Conservation (phyloP, 768 basidiomycete genomes). For the Naganishia onofrii region DNA sequence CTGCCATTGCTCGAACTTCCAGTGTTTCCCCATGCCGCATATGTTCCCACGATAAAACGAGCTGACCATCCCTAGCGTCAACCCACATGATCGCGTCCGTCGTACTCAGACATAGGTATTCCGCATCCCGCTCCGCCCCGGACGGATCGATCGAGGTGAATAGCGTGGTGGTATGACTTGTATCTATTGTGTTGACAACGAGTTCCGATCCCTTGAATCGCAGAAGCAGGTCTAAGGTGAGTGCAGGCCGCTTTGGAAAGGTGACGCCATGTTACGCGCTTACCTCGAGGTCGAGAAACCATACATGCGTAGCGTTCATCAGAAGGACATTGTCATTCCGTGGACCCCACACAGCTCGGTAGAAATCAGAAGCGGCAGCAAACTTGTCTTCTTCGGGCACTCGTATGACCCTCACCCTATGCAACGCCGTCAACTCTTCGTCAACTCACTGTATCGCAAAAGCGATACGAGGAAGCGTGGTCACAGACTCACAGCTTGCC, state of each 20-base stretch:
- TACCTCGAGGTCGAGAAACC: slow-evolving; percentile 12
- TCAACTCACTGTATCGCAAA: too few species aligned
- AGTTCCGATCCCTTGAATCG: background rate
- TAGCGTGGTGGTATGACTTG: background rate
- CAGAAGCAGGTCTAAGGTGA: background rate
- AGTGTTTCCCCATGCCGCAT: slow-evolving; percentile 5
- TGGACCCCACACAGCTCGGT: slow-evolving; percentile 16
- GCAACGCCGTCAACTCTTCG: too few species aligned
- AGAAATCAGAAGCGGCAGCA: background rate
- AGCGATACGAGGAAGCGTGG: too few species aligned
- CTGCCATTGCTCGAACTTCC: background rate
- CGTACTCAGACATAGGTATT: slow-evolving; percentile 16
- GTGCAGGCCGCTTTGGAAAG: background rate
- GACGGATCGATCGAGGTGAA: slow-evolving; percentile 22
- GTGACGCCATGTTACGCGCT: background rate
- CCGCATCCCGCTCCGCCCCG: background rate
- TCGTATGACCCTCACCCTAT: background rate
- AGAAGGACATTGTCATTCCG: background rate
- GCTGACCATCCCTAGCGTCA: slow-evolving; percentile 12
- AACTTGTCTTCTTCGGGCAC: background rate
- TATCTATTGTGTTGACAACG: slow-evolving; percentile 6
- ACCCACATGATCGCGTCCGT: slow-evolving; percentile 22
- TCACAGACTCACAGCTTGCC: slow-evolving; percentile 7
- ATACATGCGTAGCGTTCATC: background rate
- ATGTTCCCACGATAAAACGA: slow-evolving; percentile 22